Conservation (phyloP, 2,329 filamentous ascomycete species). For the Cladosporium sp. region DNA sequence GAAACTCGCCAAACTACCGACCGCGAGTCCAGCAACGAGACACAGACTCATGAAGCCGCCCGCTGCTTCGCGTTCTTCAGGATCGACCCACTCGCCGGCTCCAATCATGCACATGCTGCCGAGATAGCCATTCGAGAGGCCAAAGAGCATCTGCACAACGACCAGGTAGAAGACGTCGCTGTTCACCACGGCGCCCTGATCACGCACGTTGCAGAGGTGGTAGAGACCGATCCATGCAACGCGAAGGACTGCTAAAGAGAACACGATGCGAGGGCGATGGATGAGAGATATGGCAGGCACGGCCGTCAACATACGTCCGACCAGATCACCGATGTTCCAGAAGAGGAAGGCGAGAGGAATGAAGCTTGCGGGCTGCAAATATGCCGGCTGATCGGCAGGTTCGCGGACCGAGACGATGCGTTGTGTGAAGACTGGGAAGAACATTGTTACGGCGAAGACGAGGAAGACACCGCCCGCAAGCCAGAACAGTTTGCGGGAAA, state of each 20-base stretch:
- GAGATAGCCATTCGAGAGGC: constrained; percentile 80
- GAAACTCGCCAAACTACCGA: constrained; percentile 89
- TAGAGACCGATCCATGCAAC: constrained; percentile 77
- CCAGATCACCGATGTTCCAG: constrained; percentile 87
- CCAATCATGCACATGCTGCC: constrained; percentile 90
- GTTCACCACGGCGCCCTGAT: constrained; percentile 65
- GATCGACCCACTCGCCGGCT: constrained; percentile 73
- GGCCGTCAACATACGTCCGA: constrained; percentile 67
- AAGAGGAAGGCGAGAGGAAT: constrained; percentile 86
- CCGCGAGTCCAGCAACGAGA: constrained; percentile 76
- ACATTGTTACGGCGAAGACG: constrained; percentile 83
- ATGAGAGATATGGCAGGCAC: constrained; percentile 54
- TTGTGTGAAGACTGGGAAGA: constrained; percentile 86
- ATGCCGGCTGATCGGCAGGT: constrained; percentile 43
- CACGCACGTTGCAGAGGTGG: constrained; percentile 80
- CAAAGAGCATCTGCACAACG: constrained; percentile 78
- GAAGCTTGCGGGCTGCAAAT: constrained; percentile 72
- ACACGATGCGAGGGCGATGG: constrained; percentile 62
- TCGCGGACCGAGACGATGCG: constrained; percentile 41
- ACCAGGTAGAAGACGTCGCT: constrained; percentile 88
- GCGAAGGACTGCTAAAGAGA: constrained; percentile 63
- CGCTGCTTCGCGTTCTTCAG: constrained; percentile 78
- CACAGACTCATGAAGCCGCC: constrained; percentile 92
- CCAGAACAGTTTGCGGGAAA: constrained; percentile 77
- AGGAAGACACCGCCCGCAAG: constrained; percentile 71